A percentile compares a stretch with the other conserved stretches of the same genome.
Evolutionary conservation across 352 stramenopile species (phyloP).

Genomic region (Phytophthora ramorum): DNA sequence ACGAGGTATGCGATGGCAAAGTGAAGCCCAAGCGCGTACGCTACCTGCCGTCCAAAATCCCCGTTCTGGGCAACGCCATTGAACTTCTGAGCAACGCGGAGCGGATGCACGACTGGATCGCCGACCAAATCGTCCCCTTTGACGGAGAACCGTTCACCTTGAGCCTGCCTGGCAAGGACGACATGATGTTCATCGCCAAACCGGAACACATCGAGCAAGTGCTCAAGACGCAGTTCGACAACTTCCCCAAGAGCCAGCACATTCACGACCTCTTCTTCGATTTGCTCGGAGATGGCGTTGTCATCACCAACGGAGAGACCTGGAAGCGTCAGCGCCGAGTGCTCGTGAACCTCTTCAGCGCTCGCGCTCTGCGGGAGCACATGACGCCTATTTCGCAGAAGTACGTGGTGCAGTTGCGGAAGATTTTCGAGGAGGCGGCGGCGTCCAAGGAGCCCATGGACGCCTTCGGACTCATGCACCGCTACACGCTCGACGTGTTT

Average conservation of each 20-base stretch:
- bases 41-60: slow-evolving; percentile 43
- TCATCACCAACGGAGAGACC: slow-evolving; percentile 53
- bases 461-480: slow-evolving; percentile 38
- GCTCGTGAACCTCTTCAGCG: slow-evolving; percentile 45
- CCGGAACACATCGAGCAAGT: slow-evolving; percentile 45
- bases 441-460: slow-evolving; percentile 29
- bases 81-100: slow-evolving; percentile 48
- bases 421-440: slow-evolving; percentile 37
- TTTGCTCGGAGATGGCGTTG: slow-evolving; percentile 66
- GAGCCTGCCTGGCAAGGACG: slow-evolving; percentile 33
- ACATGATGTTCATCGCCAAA: slow-evolving; percentile 48
- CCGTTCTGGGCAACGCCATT: slow-evolving; percentile 40
- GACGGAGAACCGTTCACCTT: slow-evolving; percentile 48
- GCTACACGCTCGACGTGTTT: slow-evolving; percentile 52
- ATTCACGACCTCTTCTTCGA: slow-evolving; percentile 51
- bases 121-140: slow-evolving; percentile 41
- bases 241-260: slow-evolving; percentile 63
- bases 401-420: slow-evolving; percentile 33
- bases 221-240: slow-evolving; percentile 56
- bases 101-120: slow-evolving; percentile 61
- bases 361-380: slow-evolving; percentile 38
- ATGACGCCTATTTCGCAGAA: slow-evolving; percentile 45
- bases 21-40: slow-evolving; percentile 26
- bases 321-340: slow-evolving; percentile 60
- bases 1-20: slow-evolving; percentile 14